Base-by-base conservation (phyloP, 768 basidiomycete species). In the Auriculariales sp. region DNA sequence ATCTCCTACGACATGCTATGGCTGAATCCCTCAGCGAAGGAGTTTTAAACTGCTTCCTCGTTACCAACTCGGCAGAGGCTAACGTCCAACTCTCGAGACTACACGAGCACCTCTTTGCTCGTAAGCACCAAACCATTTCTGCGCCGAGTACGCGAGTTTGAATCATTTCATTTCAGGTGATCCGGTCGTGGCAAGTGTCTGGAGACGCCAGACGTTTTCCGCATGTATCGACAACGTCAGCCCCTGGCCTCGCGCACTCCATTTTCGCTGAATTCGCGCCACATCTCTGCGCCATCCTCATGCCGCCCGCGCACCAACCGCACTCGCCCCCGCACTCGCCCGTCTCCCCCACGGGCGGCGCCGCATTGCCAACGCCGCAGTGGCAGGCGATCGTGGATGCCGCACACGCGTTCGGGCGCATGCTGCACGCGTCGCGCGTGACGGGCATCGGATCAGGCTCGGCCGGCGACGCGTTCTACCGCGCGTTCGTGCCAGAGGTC, bases 181-280 rank as follows among this genome's bases (percentile, higher is more conserved):
- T 58, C 81, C 89, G 11, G 80, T 85, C 3, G 86, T 92, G n/a
- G 89, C 89, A 0, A 75, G 77, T 33, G 88, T 92, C 17, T 92
- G 89, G 89, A 77, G 89, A 22, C 77, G 87, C 10, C 88, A 92
- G 61, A 91, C 88, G 2, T 90, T 89, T 65, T 81, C 83, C 10
- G 88, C 88, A 0, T 86, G 88, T 3, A 83, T 92, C 48, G 85
- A 89, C 29, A 62, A 73, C 1, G 82, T 80, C 62, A 79, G n/a
- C n/a, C n/a, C n/a, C n/a, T n/a, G n/a, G n/a, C n/a, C n/a, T n/a
- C n/a, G n/a, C n/a, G n/a, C n/a, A n/a, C n/a, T n/a, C n/a, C n/a
- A n/a, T n/a, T n/a, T n/a, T n/a, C n/a, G n/a, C n/a, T n/a, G n/a
- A n/a, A n/a, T n/a, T n/a, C n/a, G n/a, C n/a, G n/a, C n/a, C n/a